Evolutionary conservation across 1,284 basidiomycete genomes (phyloP), one percentile per base, ranked within the genome.

Genomic region (Trichosporon asahii): DNA sequence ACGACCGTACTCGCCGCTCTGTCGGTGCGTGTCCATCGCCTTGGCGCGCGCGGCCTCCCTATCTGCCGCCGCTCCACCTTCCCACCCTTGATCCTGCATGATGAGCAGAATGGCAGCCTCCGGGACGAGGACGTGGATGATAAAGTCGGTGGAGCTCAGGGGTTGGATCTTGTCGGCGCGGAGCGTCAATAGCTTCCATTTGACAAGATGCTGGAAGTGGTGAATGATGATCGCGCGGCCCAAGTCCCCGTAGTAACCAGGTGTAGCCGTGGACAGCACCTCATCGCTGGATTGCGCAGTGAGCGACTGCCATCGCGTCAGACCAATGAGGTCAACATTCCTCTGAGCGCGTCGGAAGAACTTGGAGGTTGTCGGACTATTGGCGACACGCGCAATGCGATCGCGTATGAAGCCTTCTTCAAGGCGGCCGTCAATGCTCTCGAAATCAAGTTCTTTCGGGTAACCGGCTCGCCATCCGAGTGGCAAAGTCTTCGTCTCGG

Each of bases 241-340:
- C 0, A 80, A 67, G 7, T 78, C 75, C 7, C 82, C 82, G 49
- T 81, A 83, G 64, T 83, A 83, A 60, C 82, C 82, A 1, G 78
- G 66, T 4, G 63, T 66, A 1, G 68, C 68, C 5, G 25, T 27
- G 3, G 53, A 46, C 35, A 76, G 67, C 37, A 72, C 69, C 40
- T 71, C 68, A 40, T 72, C 69, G 21, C 68, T 74, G 6, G 69
- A 66, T 68, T 77, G 76, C 23, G 73, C 61, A 5, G 23, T 46
- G 0, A 72, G 44, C 8, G 67, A 67, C n/a, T 69, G 68, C 78
- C 77, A 80, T 9, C 44, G 70, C 8, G 64, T 46, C 57, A 75
- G 68, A 12, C 77, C 79, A n/a, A 73, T 66, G 15, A 65, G 23
- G 21, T 71, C 65, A 14, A 80, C 71, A 37, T 76, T 71, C 37